Evolutionary conservation across 257 asterid species (phyloP).

Genomic region (Scutellaria baicalensis): DNA sequence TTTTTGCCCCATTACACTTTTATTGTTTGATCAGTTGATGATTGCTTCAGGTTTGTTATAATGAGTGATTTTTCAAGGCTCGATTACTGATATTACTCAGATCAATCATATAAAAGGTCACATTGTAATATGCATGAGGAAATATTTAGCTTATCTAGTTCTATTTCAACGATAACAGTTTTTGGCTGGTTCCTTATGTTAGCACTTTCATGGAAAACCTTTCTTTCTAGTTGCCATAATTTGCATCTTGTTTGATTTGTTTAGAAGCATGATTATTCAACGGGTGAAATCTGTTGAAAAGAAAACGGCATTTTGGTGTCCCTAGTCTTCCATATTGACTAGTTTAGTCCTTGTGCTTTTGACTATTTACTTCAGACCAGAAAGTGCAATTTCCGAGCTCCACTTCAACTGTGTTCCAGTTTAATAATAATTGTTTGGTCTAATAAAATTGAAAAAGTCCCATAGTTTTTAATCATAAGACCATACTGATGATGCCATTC

Average conservation of each 20-base stretch:
- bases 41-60: background rate
- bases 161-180: background rate
- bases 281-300: background rate
- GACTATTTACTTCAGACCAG: too few relatives aligned
- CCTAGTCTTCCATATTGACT: too few relatives aligned
- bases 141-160: background rate
- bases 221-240: background rate
- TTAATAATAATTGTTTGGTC: too few relatives aligned
- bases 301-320: too few relatives aligned
- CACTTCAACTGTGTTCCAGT: too few relatives aligned
- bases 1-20: background rate
- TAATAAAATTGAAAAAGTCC: too few relatives aligned
- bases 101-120: background rate
- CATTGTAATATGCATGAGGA: background rate
- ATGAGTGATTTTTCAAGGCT: background rate
- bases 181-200: conserved; percentile 9
- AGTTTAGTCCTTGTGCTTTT: too few relatives aligned
- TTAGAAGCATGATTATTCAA: background rate
- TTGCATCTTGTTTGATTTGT: background rate
- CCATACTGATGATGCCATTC: too few relatives aligned
- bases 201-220: background rate
- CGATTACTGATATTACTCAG: background rate
- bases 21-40: background rate
- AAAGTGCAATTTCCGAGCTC: too few relatives aligned
- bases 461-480: too few relatives aligned